A percentile compares a stretch with the other conserved stretches of the same genome.
Conservation (phyloP, 371 early-diverging fungal genomes). For the Blakeslea trispora region DNA sequence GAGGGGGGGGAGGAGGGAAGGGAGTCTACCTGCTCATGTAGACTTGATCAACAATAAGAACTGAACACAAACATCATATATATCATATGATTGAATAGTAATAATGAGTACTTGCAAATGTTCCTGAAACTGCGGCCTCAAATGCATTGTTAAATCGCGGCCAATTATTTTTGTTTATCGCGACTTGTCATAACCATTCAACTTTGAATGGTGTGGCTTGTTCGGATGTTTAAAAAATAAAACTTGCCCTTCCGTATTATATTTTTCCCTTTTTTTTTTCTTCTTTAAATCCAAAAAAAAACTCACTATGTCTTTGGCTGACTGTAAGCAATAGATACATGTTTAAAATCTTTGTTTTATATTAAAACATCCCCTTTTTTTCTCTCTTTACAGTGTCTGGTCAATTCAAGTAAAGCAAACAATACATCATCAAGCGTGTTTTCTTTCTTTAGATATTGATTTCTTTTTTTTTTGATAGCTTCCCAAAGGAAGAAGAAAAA, state of each 20-base stretch:
- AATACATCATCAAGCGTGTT: slow-evolving; percentile 1
- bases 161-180: background rate
- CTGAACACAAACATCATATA: too few species aligned
- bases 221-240: background rate
- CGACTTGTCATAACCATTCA: background rate
- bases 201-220: background rate
- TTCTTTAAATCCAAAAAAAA: slow-evolving; percentile 11
- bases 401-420: slow-evolving; percentile 50
- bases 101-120: too few species aligned
- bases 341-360: background rate
- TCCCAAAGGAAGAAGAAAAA: slow-evolving; percentile 96
- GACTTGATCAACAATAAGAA: too few species aligned
- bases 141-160: background rate
- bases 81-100: too few species aligned
- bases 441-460: slow-evolving; percentile 1
- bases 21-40: too few species aligned
- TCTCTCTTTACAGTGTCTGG: slow-evolving; percentile 40
- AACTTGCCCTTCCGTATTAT: background rate
- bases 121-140: background rate
- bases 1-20: too few species aligned
- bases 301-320: slow-evolving; percentile 45
- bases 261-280: slow-evolving; percentile 11
- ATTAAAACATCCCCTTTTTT: background rate
- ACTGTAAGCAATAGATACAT: slow-evolving; percentile 34
- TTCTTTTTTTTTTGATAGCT: slow-evolving; percentile 55